Evolutionary conservation across 805 yeast genomes (phyloP).

Genomic region (Lachancea thermotolerans): DNA sequence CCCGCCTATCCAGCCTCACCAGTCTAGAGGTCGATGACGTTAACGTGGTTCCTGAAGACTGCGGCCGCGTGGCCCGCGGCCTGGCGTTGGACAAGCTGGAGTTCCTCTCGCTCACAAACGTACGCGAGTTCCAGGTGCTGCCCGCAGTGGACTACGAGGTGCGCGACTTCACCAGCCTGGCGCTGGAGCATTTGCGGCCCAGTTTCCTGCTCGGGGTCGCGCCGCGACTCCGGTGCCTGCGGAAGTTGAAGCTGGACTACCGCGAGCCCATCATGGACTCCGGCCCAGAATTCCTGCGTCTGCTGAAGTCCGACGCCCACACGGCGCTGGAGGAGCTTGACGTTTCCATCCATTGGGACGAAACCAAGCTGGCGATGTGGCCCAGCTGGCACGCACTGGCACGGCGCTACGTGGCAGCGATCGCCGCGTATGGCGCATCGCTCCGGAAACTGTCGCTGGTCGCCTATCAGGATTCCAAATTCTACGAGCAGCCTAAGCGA

Average conservation of each 20-base stretch:
- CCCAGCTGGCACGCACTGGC: constrained; percentile 20
- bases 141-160: constrained; percentile 13
- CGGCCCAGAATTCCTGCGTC: constrained; percentile 32
- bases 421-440: constrained; percentile 14
- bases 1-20: neutral
- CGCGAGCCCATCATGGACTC: constrained; percentile 38
- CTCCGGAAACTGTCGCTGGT: constrained; percentile 36
- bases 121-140: constrained; percentile 33
- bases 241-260: constrained; percentile 34
- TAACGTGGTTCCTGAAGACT: constrained; percentile 5
- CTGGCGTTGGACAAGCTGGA: constrained; percentile 14
- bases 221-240: constrained; percentile 24
- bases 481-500: constrained; percentile 28
- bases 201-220: constrained; percentile 28
- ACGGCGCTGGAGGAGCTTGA: constrained; percentile 33
- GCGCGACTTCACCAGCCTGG: constrained; percentile 9
- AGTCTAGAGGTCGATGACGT: constrained; percentile 7
- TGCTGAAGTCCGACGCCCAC: constrained; percentile 12
- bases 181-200: constrained; percentile 9
- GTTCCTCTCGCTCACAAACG: constrained; percentile 30
- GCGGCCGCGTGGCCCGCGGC: neutral
- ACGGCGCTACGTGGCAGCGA: constrained; percentile 13
- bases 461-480: constrained; percentile 34
- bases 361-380: constrained; percentile 25
- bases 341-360: constrained; percentile 36